Base-by-base conservation (phyloP, 345 rosid species). In the Lepidium sativum region DNA sequence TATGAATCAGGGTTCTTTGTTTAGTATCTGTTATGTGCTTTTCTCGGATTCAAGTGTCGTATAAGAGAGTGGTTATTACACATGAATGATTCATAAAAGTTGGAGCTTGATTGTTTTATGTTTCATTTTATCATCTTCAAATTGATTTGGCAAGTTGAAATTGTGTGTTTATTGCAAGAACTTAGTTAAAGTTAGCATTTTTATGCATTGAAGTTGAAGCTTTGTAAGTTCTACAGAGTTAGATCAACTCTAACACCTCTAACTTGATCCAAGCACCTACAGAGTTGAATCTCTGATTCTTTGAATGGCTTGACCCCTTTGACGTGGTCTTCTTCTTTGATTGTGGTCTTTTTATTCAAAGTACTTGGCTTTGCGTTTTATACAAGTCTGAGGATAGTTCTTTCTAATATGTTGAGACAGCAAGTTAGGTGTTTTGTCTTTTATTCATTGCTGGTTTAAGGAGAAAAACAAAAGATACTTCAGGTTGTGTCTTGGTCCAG, bases 51-150 rank as follows among this genome's bases (percentile, higher is more conserved):
- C 15, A 11, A n/a, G 29, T 66, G 50, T 60, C 72, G 25, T 59
- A 39, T 60, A 33, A 56, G 75, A 63, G 53, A 63, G 53, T 71
- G 50, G 0, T 45, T 62, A 47, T 33, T 62, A 17, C 43, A 44
- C 56, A 14, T 52, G 11, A 16, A 35, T 54, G 62, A 42, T 61
- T 70, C 51, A 47, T 40, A 20, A 41, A 49, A n/a, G 39, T 69
- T 6, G 62, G 12, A 29, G 65, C 50, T 39, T 49, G 42, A n/a
- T 42, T 49, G 40, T 14, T 16, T 31, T 25, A 27, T 43, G 1
- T 20, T 25, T 27, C 31, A 27, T 27, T 27, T 5, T n/a, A 51
- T 29, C 25, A 35, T 56, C 69, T 47, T 71, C 8, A 38, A 29
- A 54, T 54, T 54, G 35, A 20, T 54, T 53, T 39, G 14, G 60